phyloP scores from a whole-genome alignment of 108 stramenopile species.

The Cyclotella baltica region DNA sequence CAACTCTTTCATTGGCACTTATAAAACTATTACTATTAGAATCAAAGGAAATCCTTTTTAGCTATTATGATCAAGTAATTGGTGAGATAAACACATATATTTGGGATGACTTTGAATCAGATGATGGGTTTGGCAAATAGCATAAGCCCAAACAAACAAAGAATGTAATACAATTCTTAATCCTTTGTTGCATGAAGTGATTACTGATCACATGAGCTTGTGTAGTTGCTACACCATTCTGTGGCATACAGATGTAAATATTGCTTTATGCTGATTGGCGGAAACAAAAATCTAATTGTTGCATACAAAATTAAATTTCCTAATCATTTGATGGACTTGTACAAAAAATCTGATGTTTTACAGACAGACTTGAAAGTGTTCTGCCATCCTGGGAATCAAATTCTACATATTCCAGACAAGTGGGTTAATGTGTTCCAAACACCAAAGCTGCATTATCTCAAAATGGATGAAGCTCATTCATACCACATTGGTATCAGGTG shows the following conservation, averaged over 20 bases:
- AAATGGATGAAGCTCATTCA: not conserved
- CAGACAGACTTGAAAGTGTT: not conserved
- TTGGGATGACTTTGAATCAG: not conserved
- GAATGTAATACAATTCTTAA: not conserved
- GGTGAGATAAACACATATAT: too few species aligned
- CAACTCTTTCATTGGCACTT: not conserved
- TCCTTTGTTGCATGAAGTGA: not conserved
- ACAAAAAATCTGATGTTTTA: not conserved
- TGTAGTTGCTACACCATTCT: conserved; percentile 1
- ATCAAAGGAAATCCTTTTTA: too few species aligned
- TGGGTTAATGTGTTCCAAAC: not conserved
- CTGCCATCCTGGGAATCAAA: not conserved
- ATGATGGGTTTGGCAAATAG: not conserved
- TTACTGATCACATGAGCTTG: not conserved
- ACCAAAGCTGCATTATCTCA: not conserved
- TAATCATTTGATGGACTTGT: not conserved
- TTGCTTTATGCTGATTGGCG: not conserved
- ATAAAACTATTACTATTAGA: not conserved
- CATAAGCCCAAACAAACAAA: not conserved
- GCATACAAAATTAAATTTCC: not conserved
- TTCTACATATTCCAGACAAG: not conserved
- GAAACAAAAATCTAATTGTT: not conserved
- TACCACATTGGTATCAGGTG: not conserved
- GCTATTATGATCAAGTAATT: too few species aligned
- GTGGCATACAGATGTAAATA: not conserved